Evolutionary conservation across 2,329 filamentous ascomycete genomes (phyloP), one percentile per base, ranked within the genome.

Genomic region (Neonectria faginata): DNA sequence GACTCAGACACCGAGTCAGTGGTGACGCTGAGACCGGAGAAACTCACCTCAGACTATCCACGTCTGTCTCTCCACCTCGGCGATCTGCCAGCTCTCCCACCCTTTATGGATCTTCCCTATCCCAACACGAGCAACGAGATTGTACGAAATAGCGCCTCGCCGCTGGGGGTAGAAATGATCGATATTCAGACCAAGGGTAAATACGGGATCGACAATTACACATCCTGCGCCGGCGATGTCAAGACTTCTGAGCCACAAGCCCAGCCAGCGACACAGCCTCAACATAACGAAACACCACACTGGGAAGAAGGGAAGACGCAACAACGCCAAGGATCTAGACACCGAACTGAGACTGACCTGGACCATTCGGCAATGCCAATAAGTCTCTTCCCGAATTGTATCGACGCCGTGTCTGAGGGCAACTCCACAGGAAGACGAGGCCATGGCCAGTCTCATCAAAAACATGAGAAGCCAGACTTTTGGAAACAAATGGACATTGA

Each of bases 61-160:
- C 74, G 77, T 2, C 65, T 79, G 22, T 79, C 77, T 4, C 70
- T 79, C 25, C 73, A 79, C 55, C 69, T 79, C 3, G 75, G 71
- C 7, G 62, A 62, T 7, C 61, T 75, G 39, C 65, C 68, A 2
- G 57, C 67, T 12, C 60, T 77, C 18, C 63, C 76, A 14, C 71
- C 75, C 9, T 67, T 78, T 50, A 66, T 74, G 60, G 69, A 71
- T 25, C 47, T 71, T 2, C 45, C 63, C 5, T 64, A 59, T 41
- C 29, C 61, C 9, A 65, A 60, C 25, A 54, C 55, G 51, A 33
- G 27, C 5, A 18, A 44, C 9, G 50, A 57, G 39, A 51, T 51
- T 16, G 14, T 25, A 5, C 39, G 33, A 33, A 48, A 33, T 9
- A 25, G 50, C 27, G 16, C 8, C 5, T n/a, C 27, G 33, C 11